Evolutionary conservation across 805 yeast species (phyloP), one percentile per base, ranked within the genome.

Genomic region (Sugiyamaella chiloensis): DNA sequence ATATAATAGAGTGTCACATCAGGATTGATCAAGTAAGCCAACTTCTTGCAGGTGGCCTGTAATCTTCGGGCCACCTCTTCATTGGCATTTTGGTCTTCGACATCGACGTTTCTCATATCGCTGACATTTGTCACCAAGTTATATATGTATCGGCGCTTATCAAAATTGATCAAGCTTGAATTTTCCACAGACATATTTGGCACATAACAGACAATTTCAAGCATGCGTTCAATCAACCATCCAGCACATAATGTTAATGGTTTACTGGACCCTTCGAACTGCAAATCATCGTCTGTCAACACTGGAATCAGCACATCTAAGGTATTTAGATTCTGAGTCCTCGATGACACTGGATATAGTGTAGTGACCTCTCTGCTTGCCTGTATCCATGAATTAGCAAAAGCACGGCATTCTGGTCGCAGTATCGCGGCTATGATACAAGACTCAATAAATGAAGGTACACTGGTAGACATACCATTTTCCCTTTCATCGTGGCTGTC

Each of bases 381-480:
- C 48, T 72, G 67, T 2, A 76, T 65, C 98, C 97, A 91, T 6
- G 81, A 69, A 40, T 72, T 71, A 6, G 84, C 76, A 60, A 78
- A 87, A 14, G 72, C 63, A 50, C 98, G 74, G 26, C 91, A 80
- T 59, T 86, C 93, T 0, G 96, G 96, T 1, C 91, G 74, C 26
- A 87, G 70, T 14, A 90, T 75, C 1, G 89, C 87, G 55, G 85
- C 79, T 0, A 78, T 71, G 29, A 90, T 70, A 11, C 93, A 87
- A 2, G 89, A 73, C 63, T 91, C 98, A 46, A 91, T 73, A 61
- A 89, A 83, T 1, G 96, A 85, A 3, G 97, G 96, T 16, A 90
- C 75, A 23, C 12, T 36, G 12, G 49, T 42, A 2, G 53, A 42
- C 17, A 44, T 47, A 14, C 43, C 42, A 12, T 27, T 21, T 17